Evolutionary conservation across 176 grass and related monocot genomes (phyloP), one percentile per base, ranked within the genome.

Genomic region (Triticum monococcum): DNA sequence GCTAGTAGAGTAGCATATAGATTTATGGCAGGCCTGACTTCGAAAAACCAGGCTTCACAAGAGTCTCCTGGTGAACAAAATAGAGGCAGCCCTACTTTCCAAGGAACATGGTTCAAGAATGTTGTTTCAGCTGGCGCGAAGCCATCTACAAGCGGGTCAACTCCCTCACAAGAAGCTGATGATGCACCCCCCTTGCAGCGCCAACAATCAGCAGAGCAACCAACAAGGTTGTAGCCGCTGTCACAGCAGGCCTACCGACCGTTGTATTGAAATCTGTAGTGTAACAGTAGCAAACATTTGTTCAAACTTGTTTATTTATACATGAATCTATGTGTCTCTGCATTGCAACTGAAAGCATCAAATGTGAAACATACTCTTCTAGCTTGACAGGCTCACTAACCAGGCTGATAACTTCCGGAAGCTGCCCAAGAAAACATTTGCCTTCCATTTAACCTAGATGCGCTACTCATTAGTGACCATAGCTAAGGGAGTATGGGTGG

Each of bases 1-100:
- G 97, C 92, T 11, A 99, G 94, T 87, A 94, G 86, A 93, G 97
- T 97, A 57, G 90, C 90, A 32, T 99, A 99, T 68, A 90, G 89
- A 94, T 99, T 99, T 84, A 96, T 99, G 97, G 92, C 97, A 70
- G 97, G 94, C 75, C 80, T 99, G 32, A 46, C 90, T 59, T 77
- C 92, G 68, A 96, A 94, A 85, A 90, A 91, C 25, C 89, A 84
- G 81, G 77, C 82, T 73, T 88, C 87, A 2, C 79, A 83, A 10
- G 94, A 94, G 25, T 90, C 92, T 26, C 66, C 83, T 0, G 74
- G 77, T 87, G 91, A 90, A 79, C 85, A 92, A 77, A 91, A 91
- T 69, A 87, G 78, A 90, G 46, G 82, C 3, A 79, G 59, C 64
- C 90, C 97, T 64, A 46, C 85, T 57, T 91, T 94, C 79, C 94